phyloP scores from a whole-genome alignment of 352 stramenopile species.

The Globisporangium lucens region DNA sequence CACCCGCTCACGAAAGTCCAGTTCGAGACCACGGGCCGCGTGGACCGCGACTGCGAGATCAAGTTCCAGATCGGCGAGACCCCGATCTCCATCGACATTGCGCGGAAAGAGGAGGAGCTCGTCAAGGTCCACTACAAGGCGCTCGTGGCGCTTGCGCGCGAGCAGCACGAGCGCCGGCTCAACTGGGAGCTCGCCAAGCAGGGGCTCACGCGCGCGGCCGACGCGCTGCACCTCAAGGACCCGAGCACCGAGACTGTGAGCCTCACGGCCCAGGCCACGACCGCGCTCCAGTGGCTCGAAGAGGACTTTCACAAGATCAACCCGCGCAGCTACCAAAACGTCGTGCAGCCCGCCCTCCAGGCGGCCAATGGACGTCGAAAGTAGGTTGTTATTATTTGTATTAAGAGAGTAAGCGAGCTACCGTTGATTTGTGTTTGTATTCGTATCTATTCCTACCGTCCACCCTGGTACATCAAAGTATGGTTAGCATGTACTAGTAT shows the following conservation, averaged over 20 bases:
- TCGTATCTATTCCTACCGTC: background rate
- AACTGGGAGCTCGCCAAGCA: conserved; percentile 35
- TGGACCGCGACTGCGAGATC: conserved; percentile 65
- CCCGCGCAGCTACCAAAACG: conserved; percentile 31
- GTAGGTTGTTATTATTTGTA: background rate
- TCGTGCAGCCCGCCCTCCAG: conserved; percentile 16
- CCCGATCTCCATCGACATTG: conserved; percentile 50
- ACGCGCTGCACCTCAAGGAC: conserved; percentile 33
- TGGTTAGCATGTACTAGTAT: no score
- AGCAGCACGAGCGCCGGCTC: conserved; percentile 33
- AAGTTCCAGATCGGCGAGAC: conserved; percentile 48
- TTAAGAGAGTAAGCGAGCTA: background rate
- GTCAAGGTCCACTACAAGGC: conserved; percentile 54
- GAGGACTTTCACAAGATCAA: conserved; percentile 29
- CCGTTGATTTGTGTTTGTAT: background rate
- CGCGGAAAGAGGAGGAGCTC: conserved; percentile 38
- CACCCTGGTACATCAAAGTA: background rate
- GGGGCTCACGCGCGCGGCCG: conserved; percentile 26
- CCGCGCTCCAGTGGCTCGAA: conserved; percentile 29
- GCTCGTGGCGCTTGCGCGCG: conserved; percentile 36
- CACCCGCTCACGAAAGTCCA: conserved; percentile 26
- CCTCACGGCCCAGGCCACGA: conserved; percentile 24
- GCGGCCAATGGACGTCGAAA: background rate
- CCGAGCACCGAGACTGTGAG: conserved; percentile 16
- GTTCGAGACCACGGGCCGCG: conserved; percentile 52